A percentile compares a stretch with the other conserved stretches of the same genome.
Evolutionary conservation across 148 eudicot genomes (phyloP).

Genomic region (Dysphania ambrosioides): DNA sequence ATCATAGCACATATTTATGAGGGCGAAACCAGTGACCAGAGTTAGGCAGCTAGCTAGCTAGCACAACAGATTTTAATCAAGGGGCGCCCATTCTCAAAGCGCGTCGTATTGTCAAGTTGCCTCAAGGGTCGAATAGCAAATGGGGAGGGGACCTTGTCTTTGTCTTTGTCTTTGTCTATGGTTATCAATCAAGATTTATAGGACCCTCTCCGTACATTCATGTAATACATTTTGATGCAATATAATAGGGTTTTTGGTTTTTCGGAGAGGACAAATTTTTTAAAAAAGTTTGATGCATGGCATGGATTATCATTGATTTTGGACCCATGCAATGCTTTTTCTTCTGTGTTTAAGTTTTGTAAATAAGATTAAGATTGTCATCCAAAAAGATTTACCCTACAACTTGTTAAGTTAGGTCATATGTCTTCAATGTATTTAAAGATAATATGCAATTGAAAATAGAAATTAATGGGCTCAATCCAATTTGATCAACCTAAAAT

Average conservation of each 20-base stretch:
- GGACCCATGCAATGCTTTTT: too few relatives aligned
- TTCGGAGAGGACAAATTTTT: not conserved
- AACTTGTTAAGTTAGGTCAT: too few relatives aligned
- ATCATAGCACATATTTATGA: not conserved
- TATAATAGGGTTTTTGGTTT: too few relatives aligned
- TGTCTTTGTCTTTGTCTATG: not conserved
- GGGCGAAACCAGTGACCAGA: constrained; percentile 12
- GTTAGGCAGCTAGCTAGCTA: not conserved
- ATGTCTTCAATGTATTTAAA: too few relatives aligned
- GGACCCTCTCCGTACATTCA: constrained; percentile 25
- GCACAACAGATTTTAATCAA: constrained; percentile 15
- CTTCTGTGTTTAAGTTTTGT: too few relatives aligned
- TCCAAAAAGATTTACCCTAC: too few relatives aligned
- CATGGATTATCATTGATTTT: too few relatives aligned
- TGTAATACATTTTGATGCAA: not conserved
- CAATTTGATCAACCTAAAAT: too few relatives aligned
- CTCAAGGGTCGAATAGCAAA: not conserved
- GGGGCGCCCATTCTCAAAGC: constrained; percentile 3
- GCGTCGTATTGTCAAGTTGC: constrained; percentile 21
- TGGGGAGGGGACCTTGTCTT: not conserved
- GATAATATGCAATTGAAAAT: too few relatives aligned
- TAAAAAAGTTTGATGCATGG: not conserved
- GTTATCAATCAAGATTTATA: not conserved
- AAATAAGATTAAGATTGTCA: too few relatives aligned
- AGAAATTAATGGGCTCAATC: too few relatives aligned